These are phyloP conservation scores for Waltergamsia citrina DNA, from an alignment of 2,329 filamentous ascomycete genomes.

Conservation along the genomic window DNA sequence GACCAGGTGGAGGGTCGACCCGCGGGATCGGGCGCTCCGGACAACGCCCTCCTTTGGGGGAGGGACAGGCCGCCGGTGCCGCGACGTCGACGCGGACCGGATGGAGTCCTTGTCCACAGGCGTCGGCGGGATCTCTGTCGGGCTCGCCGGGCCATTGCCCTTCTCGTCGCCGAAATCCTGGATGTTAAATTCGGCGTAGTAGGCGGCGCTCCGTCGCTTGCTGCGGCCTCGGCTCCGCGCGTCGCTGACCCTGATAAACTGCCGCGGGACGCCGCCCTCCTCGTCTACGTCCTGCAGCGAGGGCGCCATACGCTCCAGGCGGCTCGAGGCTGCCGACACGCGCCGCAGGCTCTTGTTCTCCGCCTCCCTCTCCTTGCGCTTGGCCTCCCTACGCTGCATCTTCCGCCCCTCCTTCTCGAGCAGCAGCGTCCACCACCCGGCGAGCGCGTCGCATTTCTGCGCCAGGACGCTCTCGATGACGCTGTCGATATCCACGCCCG, in stretches of 20 bases:
- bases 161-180: slow-evolving; percentile 59
- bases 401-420: slow-evolving; percentile 94
- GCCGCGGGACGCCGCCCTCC: slow-evolving; percentile 48
- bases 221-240: slow-evolving; percentile 67
- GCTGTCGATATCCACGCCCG: slow-evolving; percentile 86
- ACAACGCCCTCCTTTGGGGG: slow-evolving; percentile 76
- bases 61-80: slow-evolving; percentile 64
- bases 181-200: slow-evolving; percentile 50
- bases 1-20: slow-evolving; percentile 81
- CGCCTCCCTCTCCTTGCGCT: slow-evolving; percentile 73
- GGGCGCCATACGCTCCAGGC: slow-evolving; percentile 71
- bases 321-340: slow-evolving; percentile 81
- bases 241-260: slow-evolving; percentile 29
- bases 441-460: slow-evolving; percentile 80
- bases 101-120: slow-evolving; percentile 73
- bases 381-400: slow-evolving; percentile 67
- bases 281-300: slow-evolving; percentile 72
- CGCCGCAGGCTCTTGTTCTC: slow-evolving; percentile 73
- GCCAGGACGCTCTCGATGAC: slow-evolving; percentile 91
- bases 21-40: slow-evolving; percentile 61
- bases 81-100: slow-evolving; percentile 67
- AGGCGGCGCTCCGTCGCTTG: slow-evolving; percentile 63
- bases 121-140: slow-evolving; percentile 49
- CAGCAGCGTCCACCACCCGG: slow-evolving; percentile 92
- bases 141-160: slow-evolving; percentile 31